Evolutionary conservation across 2,329 filamentous ascomycete species (phyloP), one percentile per base, ranked within the genome.

Genomic region (Bipolaris sorokiniana): DNA sequence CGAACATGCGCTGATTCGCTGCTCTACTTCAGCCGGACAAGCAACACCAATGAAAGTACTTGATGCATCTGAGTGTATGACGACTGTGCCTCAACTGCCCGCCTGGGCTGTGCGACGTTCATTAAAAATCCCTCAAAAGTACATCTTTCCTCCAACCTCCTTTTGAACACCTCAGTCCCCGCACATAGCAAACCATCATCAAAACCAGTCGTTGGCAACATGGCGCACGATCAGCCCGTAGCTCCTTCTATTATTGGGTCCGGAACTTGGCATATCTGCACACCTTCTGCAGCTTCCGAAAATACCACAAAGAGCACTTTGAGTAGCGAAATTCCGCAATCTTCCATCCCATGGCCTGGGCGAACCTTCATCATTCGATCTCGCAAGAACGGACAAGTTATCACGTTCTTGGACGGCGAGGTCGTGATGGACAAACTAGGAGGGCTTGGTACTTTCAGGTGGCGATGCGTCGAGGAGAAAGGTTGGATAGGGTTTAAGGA

Each of bases 401-500:
- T 78, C n/a, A 75, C 76, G 0, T 62, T 77, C 1, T 33, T 68
- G 6, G 56, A 71, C 33, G 76, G 76, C 1, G 46, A 69, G 9
- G 54, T 77, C 5, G 51, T 60, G 7, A 67, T 78, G 63, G 69
- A 31, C 66, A 70, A 13, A 69, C 58, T 56, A n/a, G 60, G 59
- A 40, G 53, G 52, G 16, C 59, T 51, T 15, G 62, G 59, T 15
- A 59, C 60, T 23, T 52, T 67, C 23, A 73, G 78, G 42, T 80
- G 78, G 78, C 48, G 58, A 20, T 80, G 78, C 48, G 68, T 75
- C 16, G 76, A 78, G 34, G 69, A 62, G 33, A 65, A 75, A 5
- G 74, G 76, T 2, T 79, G 75, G 75, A 59, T 79, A 0, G 78
- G 77, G 0, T 79, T 80, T 48, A 66, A 65, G 18, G 76, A 78